Percentiles rank a stretch among this genome's conserved stretches.
phyloP scores from a whole-genome alignment of 2,329 filamentous ascomycete genomes.

The Trichoderma sp. region DNA sequence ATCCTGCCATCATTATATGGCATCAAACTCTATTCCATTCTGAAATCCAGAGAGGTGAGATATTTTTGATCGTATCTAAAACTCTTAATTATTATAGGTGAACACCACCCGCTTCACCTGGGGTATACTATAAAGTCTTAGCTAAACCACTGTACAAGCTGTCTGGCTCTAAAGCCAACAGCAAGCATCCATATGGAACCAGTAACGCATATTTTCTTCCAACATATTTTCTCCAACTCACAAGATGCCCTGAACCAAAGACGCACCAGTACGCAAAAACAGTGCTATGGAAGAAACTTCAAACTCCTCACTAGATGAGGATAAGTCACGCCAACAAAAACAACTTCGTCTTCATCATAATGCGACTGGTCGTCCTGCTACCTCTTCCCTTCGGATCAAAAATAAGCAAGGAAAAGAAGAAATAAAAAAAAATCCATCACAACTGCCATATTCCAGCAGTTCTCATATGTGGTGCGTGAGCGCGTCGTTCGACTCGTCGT shows the following conservation, averaged over 20 bases:
- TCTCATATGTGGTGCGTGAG: conserved; percentile 20
- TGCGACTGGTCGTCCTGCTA: conserved; percentile 4
- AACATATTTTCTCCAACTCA: conserved; percentile 32
- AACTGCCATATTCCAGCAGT: conserved; percentile 22
- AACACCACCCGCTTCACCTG: conserved; percentile 42
- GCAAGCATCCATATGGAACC: conserved; percentile 33
- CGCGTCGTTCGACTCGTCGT: conserved; percentile 30
- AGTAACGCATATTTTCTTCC: conserved; percentile 33
- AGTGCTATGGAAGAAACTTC: conserved; percentile 34
- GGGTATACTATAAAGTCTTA: conserved; percentile 46
- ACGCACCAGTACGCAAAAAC: conserved; percentile 33
- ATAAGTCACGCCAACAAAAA: neutral
- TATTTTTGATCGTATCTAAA: neutral
- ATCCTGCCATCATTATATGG: neutral
- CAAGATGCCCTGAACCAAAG: conserved; percentile 26
- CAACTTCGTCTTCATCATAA: conserved; percentile 10
- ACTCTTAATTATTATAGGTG: conserved; percentile 7
- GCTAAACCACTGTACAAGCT: conserved; percentile 42
- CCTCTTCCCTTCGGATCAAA: neutral
- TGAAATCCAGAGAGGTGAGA: neutral
- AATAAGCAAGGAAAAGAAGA: neutral
- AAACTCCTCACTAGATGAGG: conserved; percentile 31
- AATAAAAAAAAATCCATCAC: conserved; percentile 12
- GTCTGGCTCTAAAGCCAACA: conserved; percentile 30
- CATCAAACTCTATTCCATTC: neutral